Evolutionary conservation across 1,284 basidiomycete genomes (phyloP).

Genomic region (Fistulina hepatica): DNA sequence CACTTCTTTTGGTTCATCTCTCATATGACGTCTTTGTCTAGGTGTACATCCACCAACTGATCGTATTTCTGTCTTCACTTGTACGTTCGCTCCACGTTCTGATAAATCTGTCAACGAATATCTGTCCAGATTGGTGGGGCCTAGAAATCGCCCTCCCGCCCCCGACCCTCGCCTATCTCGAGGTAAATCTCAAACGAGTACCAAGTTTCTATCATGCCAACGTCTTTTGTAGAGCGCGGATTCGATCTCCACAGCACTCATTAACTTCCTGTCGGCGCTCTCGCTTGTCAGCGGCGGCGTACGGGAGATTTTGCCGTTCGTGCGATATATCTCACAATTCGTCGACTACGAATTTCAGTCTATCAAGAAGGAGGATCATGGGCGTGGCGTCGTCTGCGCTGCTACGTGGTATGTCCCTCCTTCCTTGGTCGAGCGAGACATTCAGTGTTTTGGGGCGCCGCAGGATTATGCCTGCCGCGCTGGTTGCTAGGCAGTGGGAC

Average conservation of each 20-base stretch:
- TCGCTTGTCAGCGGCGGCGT: conserved; percentile 58
- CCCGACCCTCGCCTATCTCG: conserved; percentile 49
- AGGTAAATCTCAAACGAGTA: conserved; percentile 28
- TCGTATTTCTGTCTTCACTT: conserved; percentile 67
- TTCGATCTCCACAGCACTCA: conserved; percentile 48
- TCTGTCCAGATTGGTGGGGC: conserved; percentile 73
- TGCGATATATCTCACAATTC: conserved; percentile 68
- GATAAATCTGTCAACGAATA: conserved; percentile 1
- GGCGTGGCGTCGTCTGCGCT: conserved; percentile 70
- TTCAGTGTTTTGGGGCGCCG: conserved; percentile 5
- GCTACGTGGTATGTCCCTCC: conserved; percentile 55
- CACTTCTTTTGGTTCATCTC: background rate
- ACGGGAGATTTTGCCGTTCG: conserved; percentile 66
- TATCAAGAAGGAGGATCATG: conserved; percentile 53
- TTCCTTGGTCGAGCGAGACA: background rate
- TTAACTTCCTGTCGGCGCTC: conserved; percentile 64
- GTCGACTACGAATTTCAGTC: conserved; percentile 58
- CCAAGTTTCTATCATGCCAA: background rate
- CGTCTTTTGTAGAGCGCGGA: conserved; percentile 34
- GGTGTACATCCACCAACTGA: conserved; percentile 63
- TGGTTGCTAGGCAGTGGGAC: too few relatives aligned
- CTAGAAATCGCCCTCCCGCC: conserved; percentile 62
- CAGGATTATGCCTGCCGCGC: conserved; percentile 68
- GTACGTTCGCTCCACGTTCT: conserved; percentile 30
- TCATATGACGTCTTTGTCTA: conserved; percentile 14